Base-by-base conservation (phyloP, 2,329 filamentous ascomycete species). In the Zymoseptoria passerinii region DNA sequence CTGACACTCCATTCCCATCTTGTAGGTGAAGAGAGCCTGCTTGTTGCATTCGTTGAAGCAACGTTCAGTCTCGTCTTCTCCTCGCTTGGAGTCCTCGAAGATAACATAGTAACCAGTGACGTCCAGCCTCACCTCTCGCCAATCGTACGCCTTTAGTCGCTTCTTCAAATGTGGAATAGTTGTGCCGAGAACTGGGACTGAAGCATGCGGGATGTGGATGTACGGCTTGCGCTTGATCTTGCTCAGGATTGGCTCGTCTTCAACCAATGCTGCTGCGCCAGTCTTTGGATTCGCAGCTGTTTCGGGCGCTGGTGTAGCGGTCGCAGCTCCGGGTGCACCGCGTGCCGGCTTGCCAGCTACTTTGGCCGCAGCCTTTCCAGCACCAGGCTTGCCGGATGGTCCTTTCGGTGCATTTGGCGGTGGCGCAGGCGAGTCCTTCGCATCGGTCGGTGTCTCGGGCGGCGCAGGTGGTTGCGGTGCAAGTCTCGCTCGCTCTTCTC, bases 81-180 rank as follows among this genome's bases (percentile, higher is more conserved):
- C 92, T 8, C 81, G 79, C 56, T 83, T 82, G 1, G 85, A 89
- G 67, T 92, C 87, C 54, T 89, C 84, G 68, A 99, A 99, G n/a
- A 91, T 79, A 55, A 97, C 84, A 71, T 90, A 97, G 73, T 96
- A 99, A 0, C 94, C 94, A 0, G 85, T 87, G 59, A 84, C 84
- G 71, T 99, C 94, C 60, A 89, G 84, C 35, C 90, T 83, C 54
- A 99, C 87, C 53, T 91, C 86, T 63, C 89, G 85, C 75, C 92
- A 90, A 59, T 83, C 80, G 71, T 89, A 96, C 54, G 86, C 84
- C 73, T 92, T 94, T 56, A 97, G 78, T 54, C 92, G 83, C 73
- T 92, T 95, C 75, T 90, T 90, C 76, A 99, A 82, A 75, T 99
- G 94, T 3, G 88, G 85, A 57, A 96, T 83, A 1, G 92, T 97